Evolutionary conservation across 1,139 yeast species (phyloP), one percentile per base, ranked within the genome.

Genomic region (Yamadazyma kanchanaburiensis): DNA sequence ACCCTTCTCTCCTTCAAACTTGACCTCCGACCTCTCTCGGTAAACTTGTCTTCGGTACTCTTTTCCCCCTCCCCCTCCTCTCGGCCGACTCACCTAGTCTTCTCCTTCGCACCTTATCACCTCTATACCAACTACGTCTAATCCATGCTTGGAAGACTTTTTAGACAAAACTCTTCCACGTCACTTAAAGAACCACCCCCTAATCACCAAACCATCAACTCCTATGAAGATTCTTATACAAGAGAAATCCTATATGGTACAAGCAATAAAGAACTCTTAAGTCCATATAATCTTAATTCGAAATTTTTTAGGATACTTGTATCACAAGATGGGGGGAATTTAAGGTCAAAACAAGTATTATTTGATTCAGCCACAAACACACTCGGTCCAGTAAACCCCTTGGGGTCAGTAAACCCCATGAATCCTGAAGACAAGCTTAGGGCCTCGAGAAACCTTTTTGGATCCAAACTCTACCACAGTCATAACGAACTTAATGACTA

Each of bases 321-420:
- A 25, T 53, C 75, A 7, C 80, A 74, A 45, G 80, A 74, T 44
- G 77, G 74, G 3, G 77, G 77, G 0, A 65, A 51, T 38, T 40
- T 74, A 6, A 48, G 78, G 12, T 49, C 67, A 3, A 74, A 71
- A 38, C 77, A 70, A 42, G 63, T 68, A 4, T 48, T 75, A 13
- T 70, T 55, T 42, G 81, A 75, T 46, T 63, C 77, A 5, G 53
- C 64, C 4, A 37, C 36, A 27, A 60, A 58, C n/a, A n/a, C n/a
- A n/a, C n/a, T n/a, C n/a, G n/a, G n/a, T n/a, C n/a, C n/a, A n/a
- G n/a, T n/a, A 11, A 34, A 36, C 11, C 28, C 23, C 15, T 14
- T 24, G 20, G 15, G 23, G 14, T 24, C 27, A 4, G 27, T 15
- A 5, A 9, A 12, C 6, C 30, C 32, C 6, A 18, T 17, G 5